Evolutionary conservation across 2,329 filamentous ascomycete genomes (phyloP), one percentile per base, ranked within the genome.

Genomic region (Achaetomium macrosporum): DNA sequence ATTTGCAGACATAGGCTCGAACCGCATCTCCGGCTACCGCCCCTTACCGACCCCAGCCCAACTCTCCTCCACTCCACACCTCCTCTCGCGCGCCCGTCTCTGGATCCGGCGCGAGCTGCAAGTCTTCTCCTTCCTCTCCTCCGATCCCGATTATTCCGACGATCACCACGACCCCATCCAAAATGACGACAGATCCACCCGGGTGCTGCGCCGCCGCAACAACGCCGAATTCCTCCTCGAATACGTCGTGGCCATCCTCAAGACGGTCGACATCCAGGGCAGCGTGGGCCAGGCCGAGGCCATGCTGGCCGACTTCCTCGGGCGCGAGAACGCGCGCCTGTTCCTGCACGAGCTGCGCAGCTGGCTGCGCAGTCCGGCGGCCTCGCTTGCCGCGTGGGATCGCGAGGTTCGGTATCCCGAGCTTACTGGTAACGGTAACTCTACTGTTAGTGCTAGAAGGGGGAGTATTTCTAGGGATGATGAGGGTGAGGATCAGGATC

Each of bases 141-240:
- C 57, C 16, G 10, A 30, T 15, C 10, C 47, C 61, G 64, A 31
- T 55, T 4, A 25, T 25, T 25, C 25, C 64, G 65, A 35, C 53
- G 67, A 65, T 45, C 33, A 33, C n/a, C 10, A 20, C 20, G 19
- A 19, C 16, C 31, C 44, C 20, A 31, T 64, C 65, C 37, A 50
- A 19, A 40, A 12, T 16, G 13, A 7, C 37, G 31, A 15, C 39
- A 39, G 8, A 37, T 15, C 35, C 15, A 12, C 35, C n/a, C 47
- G 35, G 1, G 39, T 43, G n/a, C 53, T 49, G 71, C 78, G 36
- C 71, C 81, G 39, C 78, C 78, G 5, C 36, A 84, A 81, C 59
- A 92, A 91, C 63, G 81, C 86, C 8, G 90, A 95, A 64, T 95
- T 91, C 57, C 69, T 96, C 11, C 77, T 96, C 10, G 88, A 95